Conservation (phyloP, 1,284 basidiomycete species). For the Abortiporus biennis region DNA sequence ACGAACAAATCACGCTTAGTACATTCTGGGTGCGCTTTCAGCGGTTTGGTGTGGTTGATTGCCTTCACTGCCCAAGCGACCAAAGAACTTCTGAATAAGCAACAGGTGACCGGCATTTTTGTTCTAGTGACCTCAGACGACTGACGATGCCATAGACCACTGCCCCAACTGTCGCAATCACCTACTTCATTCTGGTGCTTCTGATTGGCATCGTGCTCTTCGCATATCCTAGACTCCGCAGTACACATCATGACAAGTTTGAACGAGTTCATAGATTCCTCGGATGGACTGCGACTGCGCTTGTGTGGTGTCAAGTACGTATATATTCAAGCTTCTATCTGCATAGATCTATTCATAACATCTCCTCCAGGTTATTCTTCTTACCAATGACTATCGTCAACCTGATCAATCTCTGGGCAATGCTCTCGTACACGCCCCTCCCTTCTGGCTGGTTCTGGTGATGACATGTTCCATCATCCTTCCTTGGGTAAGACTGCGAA, state of each 20-base stretch:
- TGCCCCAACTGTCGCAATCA: conserved; percentile 42
- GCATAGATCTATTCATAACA: neutral
- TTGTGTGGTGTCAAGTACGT: conserved; percentile 52
- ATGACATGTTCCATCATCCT: conserved; percentile 47
- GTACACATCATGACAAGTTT: conserved; percentile 43
- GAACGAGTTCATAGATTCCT: conserved; percentile 51
- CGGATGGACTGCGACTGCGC: conserved; percentile 46
- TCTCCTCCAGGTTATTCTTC: conserved; percentile 33
- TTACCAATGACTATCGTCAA: conserved; percentile 47
- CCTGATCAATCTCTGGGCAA: conserved; percentile 32
- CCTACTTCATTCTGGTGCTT: conserved; percentile 45
- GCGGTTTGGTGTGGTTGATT: conserved; percentile 47
- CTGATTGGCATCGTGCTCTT: conserved; percentile 43
- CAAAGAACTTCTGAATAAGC: conserved; percentile 34
- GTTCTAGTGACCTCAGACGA: neutral
- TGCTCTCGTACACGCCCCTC: conserved; percentile 37
- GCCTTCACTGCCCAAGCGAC: conserved; percentile 50
- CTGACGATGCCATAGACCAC: conserved; percentile 29
- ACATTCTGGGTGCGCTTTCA: conserved; percentile 51
- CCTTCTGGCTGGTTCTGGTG: conserved; percentile 50
- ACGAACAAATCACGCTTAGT: conserved; percentile 29
- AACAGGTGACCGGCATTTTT: conserved; percentile 28
- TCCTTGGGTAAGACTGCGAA: conserved; percentile 48
- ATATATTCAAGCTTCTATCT: neutral
- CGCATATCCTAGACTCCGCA: conserved; percentile 44